phyloP scores from a whole-genome alignment of 805 yeast genomes.

The Helenozyma baotianmanensis region DNA sequence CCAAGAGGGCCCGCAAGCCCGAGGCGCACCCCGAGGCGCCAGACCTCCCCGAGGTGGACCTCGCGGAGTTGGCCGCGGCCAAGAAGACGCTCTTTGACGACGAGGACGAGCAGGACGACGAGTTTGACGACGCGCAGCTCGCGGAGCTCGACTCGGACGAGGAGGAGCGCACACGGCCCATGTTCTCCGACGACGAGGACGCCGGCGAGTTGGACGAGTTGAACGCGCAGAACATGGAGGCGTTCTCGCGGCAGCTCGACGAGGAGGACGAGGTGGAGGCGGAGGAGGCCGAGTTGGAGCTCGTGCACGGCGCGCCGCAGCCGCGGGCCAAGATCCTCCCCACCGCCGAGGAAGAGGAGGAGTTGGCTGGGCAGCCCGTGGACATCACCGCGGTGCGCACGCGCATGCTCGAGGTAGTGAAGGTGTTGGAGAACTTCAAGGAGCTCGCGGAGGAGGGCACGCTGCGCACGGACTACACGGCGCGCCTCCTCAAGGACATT shows the following conservation, averaged over 20 bases:
- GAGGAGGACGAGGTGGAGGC: conserved; percentile 47
- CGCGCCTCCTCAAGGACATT: conserved; percentile 77
- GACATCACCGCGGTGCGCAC: conserved; percentile 83
- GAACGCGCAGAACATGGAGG: conserved; percentile 82
- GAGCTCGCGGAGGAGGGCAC: conserved; percentile 79
- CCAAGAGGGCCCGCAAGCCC: conserved; percentile 11
- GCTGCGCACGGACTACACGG: conserved; percentile 77
- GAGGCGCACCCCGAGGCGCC: conserved; percentile 14
- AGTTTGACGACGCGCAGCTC: conserved; percentile 32
- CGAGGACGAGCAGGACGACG: conserved; percentile 44
- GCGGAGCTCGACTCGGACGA: conserved; percentile 56
- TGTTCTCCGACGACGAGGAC: conserved; percentile 70
- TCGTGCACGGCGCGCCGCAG: conserved; percentile 48
- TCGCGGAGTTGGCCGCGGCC: conserved; percentile 61
- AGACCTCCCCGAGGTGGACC: conserved; percentile 60
- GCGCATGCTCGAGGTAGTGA: conserved; percentile 91
- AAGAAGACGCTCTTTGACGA: conserved; percentile 76
- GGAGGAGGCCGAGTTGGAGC: conserved; percentile 48
- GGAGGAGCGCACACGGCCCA: conserved; percentile 55
- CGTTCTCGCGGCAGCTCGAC: conserved; percentile 63
- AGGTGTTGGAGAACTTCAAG: conserved; percentile 87
- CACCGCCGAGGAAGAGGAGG: conserved; percentile 58
- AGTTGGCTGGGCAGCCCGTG: conserved; percentile 50
- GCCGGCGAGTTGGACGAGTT: conserved; percentile 54
- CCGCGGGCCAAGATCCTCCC: conserved; percentile 80